Percentiles rank a stretch among this genome's conserved stretches.
Evolutionary conservation across 805 yeast species (phyloP).

Genomic region (Metahyphopichia silvanorum): DNA sequence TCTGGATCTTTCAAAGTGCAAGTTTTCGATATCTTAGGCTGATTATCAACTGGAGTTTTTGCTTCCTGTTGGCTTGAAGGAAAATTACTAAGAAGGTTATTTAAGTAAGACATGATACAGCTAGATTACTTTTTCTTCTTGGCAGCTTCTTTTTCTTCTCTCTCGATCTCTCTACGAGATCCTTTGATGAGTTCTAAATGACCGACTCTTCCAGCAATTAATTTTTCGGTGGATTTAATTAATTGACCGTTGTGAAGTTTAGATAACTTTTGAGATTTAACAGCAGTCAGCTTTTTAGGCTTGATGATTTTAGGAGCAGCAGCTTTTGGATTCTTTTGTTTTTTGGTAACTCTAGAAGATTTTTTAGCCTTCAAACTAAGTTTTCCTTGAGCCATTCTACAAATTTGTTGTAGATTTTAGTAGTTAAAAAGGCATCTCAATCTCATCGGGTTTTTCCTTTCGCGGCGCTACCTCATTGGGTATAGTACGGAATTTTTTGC

Average conservation of each 20-base stretch:
- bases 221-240: constrained; percentile 70
- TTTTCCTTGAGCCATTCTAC: constrained; percentile 77
- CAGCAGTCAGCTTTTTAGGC: constrained; percentile 57
- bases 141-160: constrained; percentile 41
- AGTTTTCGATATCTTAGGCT: too few species aligned
- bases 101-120: not conserved
- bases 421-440: too few species aligned
- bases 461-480: too few species aligned
- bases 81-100: constrained; percentile 1
- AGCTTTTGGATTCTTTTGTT: constrained; percentile 61
- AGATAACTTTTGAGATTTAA: constrained; percentile 48
- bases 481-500: too few species aligned
- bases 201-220: constrained; percentile 87
- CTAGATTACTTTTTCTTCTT: constrained; percentile 9
- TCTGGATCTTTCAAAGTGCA: too few species aligned
- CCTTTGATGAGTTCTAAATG: constrained; percentile 91
- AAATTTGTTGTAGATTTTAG: too few species aligned
- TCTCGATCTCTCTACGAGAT: constrained; percentile 79
- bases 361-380: constrained; percentile 53
- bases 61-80: not conserved
- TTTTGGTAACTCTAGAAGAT: constrained; percentile 58
- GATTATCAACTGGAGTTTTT: not conserved
- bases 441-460: too few species aligned
- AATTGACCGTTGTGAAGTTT: constrained; percentile 56
- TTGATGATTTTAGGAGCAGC: constrained; percentile 70